Evolutionary conservation across 2,329 filamentous ascomycete species (phyloP), one percentile per base, ranked within the genome.

Genomic region (Trichoderma koningii): DNA sequence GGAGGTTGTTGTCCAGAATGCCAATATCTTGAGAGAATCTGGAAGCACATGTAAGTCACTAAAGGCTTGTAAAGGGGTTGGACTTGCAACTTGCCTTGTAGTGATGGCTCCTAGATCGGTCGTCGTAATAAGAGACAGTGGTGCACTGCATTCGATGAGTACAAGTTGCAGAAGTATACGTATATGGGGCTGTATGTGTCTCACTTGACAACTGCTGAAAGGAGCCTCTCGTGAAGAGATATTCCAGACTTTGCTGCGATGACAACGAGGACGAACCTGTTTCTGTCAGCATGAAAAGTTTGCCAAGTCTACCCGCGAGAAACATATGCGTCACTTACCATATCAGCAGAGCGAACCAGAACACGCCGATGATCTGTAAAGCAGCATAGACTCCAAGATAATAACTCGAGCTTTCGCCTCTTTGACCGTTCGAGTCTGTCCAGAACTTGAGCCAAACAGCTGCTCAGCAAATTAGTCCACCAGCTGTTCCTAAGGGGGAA

Each of bases 11-110:
- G 65, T 82, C 80, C 2, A 82, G 69, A 17, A 81, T 74, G 55
- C 77, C 74, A 7, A 81, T 77, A 44, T 82, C 79, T 68, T 82
- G 77, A 9, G 76, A 78, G 66, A 82, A 81, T 63, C 57, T 61
- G 42, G 7, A 3, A 1, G 78, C 15, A 47, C 5, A 45, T 30
- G 65, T 61, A 69, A 68, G 38, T 28, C 30, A n/a, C 7, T n/a
- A 4, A 12, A 21, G 3, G 7, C 6, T 17, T 34, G 3, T 17
- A 7, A 9, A 52, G 21, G 3, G n/a, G 4, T 12, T 9, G 3
- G 3, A 34, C 17, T 17, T 15, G 5, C 26, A 19, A 2, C 21
- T 34, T 61, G 26, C 57, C 57, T 61, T 17, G 48, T 61, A 2
- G 57, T 52, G 44, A 61, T 61, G 28, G 23, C 26, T 10, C 57